A percentile compares a stretch with the other conserved stretches of the same genome.
These are phyloP conservation scores for Panaeolus papilionaceus DNA, from an alignment of 768 basidiomycete genomes.

Conservation along the genomic window DNA sequence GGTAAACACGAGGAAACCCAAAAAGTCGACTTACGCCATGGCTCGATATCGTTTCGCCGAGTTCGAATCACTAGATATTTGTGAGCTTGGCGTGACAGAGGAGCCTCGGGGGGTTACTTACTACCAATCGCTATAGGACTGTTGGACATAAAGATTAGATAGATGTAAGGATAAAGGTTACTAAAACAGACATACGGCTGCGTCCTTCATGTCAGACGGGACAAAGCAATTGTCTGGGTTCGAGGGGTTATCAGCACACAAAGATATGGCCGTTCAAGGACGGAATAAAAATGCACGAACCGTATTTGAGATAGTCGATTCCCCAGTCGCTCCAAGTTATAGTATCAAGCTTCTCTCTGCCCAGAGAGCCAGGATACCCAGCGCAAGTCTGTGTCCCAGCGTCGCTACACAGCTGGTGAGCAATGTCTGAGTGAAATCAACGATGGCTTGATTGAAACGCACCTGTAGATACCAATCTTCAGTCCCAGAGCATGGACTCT, in stretches of 20 bases:
- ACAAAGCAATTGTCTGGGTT: slow-evolving; percentile 45
- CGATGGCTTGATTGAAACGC: not conserved
- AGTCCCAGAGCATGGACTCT: slow-evolving; percentile 55
- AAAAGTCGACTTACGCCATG: not conserved
- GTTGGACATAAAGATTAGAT: not conserved
- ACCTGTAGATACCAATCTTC: slow-evolving; percentile 62
- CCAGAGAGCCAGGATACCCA: slow-evolving; percentile 68
- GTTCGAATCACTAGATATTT: not conserved
- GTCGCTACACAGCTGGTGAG: slow-evolving; percentile 49
- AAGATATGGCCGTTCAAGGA: too few relatives aligned
- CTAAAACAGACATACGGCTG: not conserved
- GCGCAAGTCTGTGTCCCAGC: slow-evolving; percentile 75
- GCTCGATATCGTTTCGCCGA: not conserved
- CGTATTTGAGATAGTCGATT: slow-evolving; percentile 70
- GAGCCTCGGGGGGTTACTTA: not conserved
- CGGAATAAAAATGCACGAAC: not conserved
- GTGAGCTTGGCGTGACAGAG: not conserved
- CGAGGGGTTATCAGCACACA: not conserved
- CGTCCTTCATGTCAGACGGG: not conserved
- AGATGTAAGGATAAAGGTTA: not conserved
- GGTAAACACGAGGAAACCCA: too few relatives aligned
- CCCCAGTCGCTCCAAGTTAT: slow-evolving; percentile 68
- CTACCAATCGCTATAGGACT: not conserved
- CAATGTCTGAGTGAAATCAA: not conserved
- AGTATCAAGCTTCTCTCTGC: slow-evolving; percentile 62